Evolutionary conservation across 305 asterid species (phyloP), one percentile per base, ranked within the genome.

Genomic region (Fraxinus xanthoxyloides): DNA sequence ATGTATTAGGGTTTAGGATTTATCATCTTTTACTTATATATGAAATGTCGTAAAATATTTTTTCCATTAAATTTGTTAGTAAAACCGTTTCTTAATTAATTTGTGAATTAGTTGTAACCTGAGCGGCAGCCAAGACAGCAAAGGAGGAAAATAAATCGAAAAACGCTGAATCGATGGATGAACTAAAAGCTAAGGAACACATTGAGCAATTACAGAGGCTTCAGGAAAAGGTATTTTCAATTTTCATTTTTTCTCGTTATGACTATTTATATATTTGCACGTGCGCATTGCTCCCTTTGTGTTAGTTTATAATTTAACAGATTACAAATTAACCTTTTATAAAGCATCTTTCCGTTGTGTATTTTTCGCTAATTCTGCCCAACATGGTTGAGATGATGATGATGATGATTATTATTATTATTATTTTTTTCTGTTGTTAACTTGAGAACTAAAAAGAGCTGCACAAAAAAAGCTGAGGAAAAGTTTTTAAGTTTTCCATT

Each of bases 131-230:
- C 67, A 56, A 56, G 67, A 56, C 19, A 56, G 12, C 28, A 8
- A 8, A 23, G 17, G 72, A 9, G 8, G 73, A 13, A 65, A 65
- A 65, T 26, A 65, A 65, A 26, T 65, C 73, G 19, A 65, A 65
- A 28, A 65, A 65, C 73, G 10, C 34, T 26, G 35, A 65, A 13
- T 3, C 73, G 15, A 63, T 82, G 78, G 91, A 87, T 77, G 84
- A 88, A 85, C 78, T 87, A 79, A 91, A 88, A 82, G 93, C 90
- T 78, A 80, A 81, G 80, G 90, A 90, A 77, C 95, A 92, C 65
- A 80, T 72, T 74, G 85, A 84, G 51, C 88, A 91, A 26, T 83
- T 93, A 19, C 77, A 87, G 74, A 89, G 86, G 79, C 96, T 93
- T 73, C 90, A 78, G 84, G 93, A 91, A 32, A 95, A 89, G 98